Percentiles rank a stretch among this genome's conserved stretches.
These are phyloP conservation scores for Pleurotus pulmonarius DNA, from an alignment of 768 basidiomycete genomes.

Conservation along the genomic window DNA sequence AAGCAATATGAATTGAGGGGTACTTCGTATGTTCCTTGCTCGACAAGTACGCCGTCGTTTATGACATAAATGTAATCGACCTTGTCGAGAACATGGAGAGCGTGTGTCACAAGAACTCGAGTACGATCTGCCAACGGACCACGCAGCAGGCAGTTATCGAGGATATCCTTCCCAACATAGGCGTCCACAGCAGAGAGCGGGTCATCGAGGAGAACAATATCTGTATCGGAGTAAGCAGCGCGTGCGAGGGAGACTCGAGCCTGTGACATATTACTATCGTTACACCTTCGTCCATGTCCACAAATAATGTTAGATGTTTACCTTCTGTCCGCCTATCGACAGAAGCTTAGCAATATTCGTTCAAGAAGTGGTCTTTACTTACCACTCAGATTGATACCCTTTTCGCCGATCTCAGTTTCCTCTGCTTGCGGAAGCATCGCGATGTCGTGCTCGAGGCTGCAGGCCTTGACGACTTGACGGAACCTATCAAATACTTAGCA, in stretches of 20 bases:
- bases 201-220: conserved; percentile 79
- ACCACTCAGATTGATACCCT: conserved; percentile 69
- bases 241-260: conserved; percentile 76
- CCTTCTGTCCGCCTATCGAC: conserved; percentile 30
- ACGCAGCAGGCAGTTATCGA: conserved; percentile 56
- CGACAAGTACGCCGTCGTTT: conserved; percentile 53
- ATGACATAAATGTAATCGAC: conserved; percentile 64
- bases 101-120: conserved; percentile 59
- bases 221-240: conserved; percentile 69
- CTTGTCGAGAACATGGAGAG: conserved; percentile 54
- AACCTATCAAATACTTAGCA: conserved; percentile 28
- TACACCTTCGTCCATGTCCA: background rate
- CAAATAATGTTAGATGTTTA: conserved; percentile 4
- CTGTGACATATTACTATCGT: conserved; percentile 23
- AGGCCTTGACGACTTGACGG: conserved; percentile 55
- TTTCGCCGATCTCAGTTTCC: conserved; percentile 71
- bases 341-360: background rate
- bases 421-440: conserved; percentile 69
- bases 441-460: conserved; percentile 68
- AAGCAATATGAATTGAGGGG: conserved; percentile 10
- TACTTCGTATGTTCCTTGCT: conserved; percentile 59
- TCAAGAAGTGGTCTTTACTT: conserved; percentile 10
- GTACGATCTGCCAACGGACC: conserved; percentile 54
- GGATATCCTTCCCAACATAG: conserved; percentile 63
- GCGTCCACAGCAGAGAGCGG: conserved; percentile 79